Evolutionary conservation across 2,329 filamentous ascomycete species (phyloP).

Genomic region (Grosmannia serpens): DNA sequence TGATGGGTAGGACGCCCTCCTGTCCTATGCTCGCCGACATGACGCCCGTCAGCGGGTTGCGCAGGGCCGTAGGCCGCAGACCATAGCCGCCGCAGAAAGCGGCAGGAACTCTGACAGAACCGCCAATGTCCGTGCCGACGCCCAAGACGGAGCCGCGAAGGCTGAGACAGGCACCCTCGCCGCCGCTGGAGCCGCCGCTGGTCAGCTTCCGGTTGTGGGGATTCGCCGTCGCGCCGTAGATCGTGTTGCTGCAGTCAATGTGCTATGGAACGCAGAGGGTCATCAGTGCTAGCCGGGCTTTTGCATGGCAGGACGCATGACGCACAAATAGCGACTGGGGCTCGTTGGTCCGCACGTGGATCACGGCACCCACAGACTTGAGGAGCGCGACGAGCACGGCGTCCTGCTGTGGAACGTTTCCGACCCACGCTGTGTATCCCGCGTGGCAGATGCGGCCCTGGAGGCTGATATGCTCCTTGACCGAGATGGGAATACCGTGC

Average conservation of each 20-base stretch:
- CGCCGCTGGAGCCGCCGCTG: constrained; percentile 23
- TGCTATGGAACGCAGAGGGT: too few relatives aligned
- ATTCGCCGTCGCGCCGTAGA: constrained; percentile 22
- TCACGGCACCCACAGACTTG: constrained; percentile 16
- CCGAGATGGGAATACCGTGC: constrained; percentile 28
- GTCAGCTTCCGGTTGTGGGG: constrained; percentile 21
- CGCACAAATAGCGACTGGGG: constrained; percentile 15
- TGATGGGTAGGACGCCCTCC: constrained; percentile 30
- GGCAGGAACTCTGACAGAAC: constrained; percentile 15
- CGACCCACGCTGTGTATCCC: not conserved
- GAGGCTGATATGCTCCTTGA: constrained; percentile 28
- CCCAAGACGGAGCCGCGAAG: constrained; percentile 30
- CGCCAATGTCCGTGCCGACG: constrained; percentile 25
- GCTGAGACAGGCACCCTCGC: constrained; percentile 22
- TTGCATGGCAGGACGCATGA: not conserved
- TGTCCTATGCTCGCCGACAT: not conserved
- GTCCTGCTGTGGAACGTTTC: not conserved
- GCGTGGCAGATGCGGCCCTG: not conserved
- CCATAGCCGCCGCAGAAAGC: constrained; percentile 19
- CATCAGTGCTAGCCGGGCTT: too few relatives aligned
- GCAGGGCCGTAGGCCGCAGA: constrained; percentile 18
- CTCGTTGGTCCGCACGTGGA: constrained; percentile 13
- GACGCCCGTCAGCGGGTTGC: constrained; percentile 48
- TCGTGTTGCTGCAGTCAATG: constrained; percentile 21
- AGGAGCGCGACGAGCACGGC: constrained; percentile 13